Conservation (phyloP, 2,329 filamentous ascomycete species). For the Pezicula rhizophila region DNA sequence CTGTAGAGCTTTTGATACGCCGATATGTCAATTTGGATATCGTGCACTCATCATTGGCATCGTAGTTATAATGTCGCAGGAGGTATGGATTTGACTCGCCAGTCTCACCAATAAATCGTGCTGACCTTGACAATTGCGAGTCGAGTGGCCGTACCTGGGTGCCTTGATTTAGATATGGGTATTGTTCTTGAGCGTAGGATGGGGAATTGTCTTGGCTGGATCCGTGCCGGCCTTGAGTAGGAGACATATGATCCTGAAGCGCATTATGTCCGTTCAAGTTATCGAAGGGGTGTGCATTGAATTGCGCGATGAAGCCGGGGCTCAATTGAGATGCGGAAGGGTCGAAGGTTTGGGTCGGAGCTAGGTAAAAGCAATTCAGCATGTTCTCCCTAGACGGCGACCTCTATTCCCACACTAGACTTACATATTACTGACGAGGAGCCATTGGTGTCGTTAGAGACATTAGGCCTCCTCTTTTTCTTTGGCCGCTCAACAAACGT, state of each 20-base stretch:
- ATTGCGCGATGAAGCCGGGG: slow-evolving; percentile 23
- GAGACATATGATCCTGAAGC: slow-evolving; percentile 14
- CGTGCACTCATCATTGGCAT: slow-evolving; percentile 26
- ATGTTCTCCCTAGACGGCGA: neutral
- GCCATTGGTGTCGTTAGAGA: neutral
- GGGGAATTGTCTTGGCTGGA: slow-evolving; percentile 21
- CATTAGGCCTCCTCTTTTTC: slow-evolving; percentile 26
- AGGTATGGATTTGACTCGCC: slow-evolving; percentile 28
- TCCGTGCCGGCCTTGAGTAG: slow-evolving; percentile 17
- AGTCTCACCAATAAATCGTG: slow-evolving; percentile 27
- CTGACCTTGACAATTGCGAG: slow-evolving; percentile 19
- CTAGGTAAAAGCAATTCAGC: slow-evolving; percentile 12
- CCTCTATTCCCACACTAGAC: neutral
- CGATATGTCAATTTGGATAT: slow-evolving; percentile 27
- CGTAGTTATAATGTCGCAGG: slow-evolving; percentile 23
- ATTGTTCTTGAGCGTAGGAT: neutral
- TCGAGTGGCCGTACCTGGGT: slow-evolving; percentile 22
- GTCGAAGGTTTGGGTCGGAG: slow-evolving; percentile 20
- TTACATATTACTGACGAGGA: neutral
- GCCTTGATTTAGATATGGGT: slow-evolving; percentile 18
- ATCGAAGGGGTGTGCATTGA: slow-evolving; percentile 20
- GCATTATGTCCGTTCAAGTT: slow-evolving; percentile 18
- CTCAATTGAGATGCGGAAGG: slow-evolving; percentile 18
- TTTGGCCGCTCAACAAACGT: slow-evolving; percentile 36
- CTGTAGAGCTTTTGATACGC: slow-evolving; percentile 17